Base-by-base conservation (phyloP, 2,329 filamentous ascomycete species). In the Graphiopsis chlorocephala region DNA sequence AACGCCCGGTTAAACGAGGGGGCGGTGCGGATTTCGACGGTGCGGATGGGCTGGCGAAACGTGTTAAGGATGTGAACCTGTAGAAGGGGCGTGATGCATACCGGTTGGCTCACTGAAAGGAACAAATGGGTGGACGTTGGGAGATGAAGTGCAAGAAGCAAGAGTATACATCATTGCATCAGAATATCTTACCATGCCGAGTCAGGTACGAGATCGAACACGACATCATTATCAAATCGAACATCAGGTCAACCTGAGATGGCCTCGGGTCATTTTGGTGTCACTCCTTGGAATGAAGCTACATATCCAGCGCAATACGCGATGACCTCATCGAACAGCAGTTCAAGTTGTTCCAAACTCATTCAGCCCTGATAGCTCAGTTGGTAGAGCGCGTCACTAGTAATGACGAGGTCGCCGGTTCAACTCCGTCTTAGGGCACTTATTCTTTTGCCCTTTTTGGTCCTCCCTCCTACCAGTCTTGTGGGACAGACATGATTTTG, bases 1-100 rank as follows among this genome's bases (percentile, higher is more conserved):
- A 97, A 91, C 90, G 90, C 87, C 87, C 90, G 86, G 89, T 88
- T 79, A 77, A 77, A 69, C 69, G 75, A 29, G 38, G 38, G 0
- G 38, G 38, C 38, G 69, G 72, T n/a, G 68, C 67, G 25, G 68
- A 69, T 26, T 68, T 59, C 12, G 69, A 68, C 35, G 67, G 67
- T 23, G 61, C 50, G 23, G 63, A 62, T 11, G 65, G 65, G 15
- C 63, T 77, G 66, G 67, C 69, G 17, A 77, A 77, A 68, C 69
- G 71, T 58, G 71, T 76, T 20, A 64, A 61, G 53, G 63, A 65
- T 20, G 69, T 71, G 29, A 65, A 65, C 6, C 63, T 71, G 58
- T 60, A 50, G 50, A 23, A 63, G 5, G 25, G 23, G 28, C 10
- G 3, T 26, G 23, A 20, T 53, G 38, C 38, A 45, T 45, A 45